A percentile compares a stretch with the other conserved stretches of the same genome.
phyloP scores from a whole-genome alignment of 257 asterid species.

The Capsicum chinense region DNA sequence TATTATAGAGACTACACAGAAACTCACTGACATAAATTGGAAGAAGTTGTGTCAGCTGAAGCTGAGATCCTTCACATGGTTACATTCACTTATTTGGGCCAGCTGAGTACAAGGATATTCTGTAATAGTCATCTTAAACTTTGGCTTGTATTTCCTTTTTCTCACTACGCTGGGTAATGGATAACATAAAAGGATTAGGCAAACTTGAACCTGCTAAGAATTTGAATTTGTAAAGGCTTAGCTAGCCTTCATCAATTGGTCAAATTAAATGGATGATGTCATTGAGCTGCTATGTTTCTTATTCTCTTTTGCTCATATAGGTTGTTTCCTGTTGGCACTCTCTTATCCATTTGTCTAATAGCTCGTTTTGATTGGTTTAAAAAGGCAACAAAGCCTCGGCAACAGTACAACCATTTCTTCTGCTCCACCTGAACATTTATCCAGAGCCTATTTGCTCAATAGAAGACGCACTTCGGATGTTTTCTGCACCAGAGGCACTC shows the following conservation, averaged over 20 bases:
- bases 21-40: neutral
- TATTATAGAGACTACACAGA: neutral
- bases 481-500: constrained; percentile 82
- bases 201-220: constrained; percentile 20
- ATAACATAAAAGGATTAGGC: neutral
- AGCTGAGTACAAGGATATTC: neutral
- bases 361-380: constrained; percentile 30
- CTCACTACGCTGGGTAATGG: neutral
- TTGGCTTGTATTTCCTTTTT: neutral
- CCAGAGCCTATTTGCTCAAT: constrained; percentile 68
- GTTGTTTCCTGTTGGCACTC: constrained; percentile 5
- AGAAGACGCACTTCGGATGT: constrained; percentile 75
- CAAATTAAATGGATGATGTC: neutral
- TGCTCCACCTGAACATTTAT: constrained; percentile 80
- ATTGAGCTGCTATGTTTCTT: neutral
- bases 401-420: constrained; percentile 81
- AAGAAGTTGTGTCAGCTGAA: constrained; percentile 23
- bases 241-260: neutral
- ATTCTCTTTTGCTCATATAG: neutral
- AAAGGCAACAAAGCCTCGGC: constrained; percentile 78
- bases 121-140: neutral
- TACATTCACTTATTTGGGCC: neutral
- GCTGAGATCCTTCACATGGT: neutral
- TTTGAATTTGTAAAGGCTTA: neutral
- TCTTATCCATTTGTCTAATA: constrained; percentile 15